Percentiles rank a stretch among this genome's conserved stretches.
Evolutionary conservation across 139 green algal species (phyloP).

Genomic region (Tetradesmus lagerheimii): DNA sequence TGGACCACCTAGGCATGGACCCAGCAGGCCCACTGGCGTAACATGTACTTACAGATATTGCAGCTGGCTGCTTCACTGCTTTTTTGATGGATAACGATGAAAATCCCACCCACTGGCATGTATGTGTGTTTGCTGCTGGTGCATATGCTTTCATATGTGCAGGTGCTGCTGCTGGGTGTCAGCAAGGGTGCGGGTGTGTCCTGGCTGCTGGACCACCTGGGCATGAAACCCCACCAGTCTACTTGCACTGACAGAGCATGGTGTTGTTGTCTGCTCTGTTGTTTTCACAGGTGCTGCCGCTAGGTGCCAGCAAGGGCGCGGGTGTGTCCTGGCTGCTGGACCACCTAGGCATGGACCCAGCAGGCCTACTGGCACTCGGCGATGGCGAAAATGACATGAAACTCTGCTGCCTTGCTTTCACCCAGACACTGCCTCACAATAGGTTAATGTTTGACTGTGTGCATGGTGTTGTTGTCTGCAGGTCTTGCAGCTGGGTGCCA

Average conservation of each 20-base stretch:
- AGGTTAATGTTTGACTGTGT: background rate
- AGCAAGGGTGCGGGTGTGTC: constrained; percentile 74
- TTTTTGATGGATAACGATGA: too few species aligned
- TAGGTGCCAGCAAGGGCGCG: background rate
- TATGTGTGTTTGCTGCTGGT: too few species aligned
- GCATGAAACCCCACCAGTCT: constrained; percentile 57
- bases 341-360: too few species aligned
- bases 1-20: constrained; percentile 62
- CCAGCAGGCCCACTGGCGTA: constrained; percentile 73
- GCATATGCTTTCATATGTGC: too few species aligned
- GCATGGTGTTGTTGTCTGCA: constrained; percentile 4
- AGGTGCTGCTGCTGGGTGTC: constrained; percentile 74
- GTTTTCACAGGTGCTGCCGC: background rate
- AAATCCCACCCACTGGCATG: too few species aligned
- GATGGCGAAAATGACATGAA: too few species aligned
- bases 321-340: background rate
- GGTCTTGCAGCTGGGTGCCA: constrained; percentile 75
- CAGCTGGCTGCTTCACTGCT: constrained; percentile 78
- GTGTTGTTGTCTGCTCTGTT: too few species aligned
- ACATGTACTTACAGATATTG: constrained; percentile 95
- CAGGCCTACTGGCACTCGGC: too few species aligned
- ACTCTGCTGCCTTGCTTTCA: too few species aligned
- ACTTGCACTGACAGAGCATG: background rate
- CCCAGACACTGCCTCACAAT: too few species aligned
- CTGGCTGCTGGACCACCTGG: constrained; percentile 67